A percentile compares a stretch with the other conserved stretches of the same genome.
Evolutionary conservation across 2,329 filamentous ascomycete genomes (phyloP).

Genomic region (Simplicillium sp.): DNA sequence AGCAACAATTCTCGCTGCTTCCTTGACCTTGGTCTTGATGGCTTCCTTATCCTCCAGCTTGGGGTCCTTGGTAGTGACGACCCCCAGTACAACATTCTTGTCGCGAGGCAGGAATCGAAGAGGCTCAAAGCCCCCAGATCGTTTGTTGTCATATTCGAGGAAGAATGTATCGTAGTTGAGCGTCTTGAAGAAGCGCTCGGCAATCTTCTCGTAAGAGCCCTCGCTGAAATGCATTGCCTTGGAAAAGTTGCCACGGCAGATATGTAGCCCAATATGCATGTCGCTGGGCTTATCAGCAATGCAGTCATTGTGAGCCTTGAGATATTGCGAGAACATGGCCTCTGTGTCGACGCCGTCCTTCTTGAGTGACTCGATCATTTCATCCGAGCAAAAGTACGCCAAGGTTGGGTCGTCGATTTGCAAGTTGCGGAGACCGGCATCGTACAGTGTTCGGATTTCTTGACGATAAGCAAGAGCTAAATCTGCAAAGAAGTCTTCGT

Average conservation of each 20-base stretch:
- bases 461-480: conserved; percentile 45
- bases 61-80: conserved; percentile 52
- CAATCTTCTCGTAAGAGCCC: conserved; percentile 54
- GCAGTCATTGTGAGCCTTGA: conserved; percentile 65
- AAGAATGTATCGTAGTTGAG: conserved; percentile 54
- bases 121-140: conserved; percentile 53
- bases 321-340: conserved; percentile 58
- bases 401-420: conserved; percentile 57
- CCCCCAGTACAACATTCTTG: conserved; percentile 54
- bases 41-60: conserved; percentile 44
- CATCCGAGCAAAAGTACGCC: conserved; percentile 58
- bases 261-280: conserved; percentile 62
- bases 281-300: conserved; percentile 51
- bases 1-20: conserved; percentile 57
- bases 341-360: conserved; percentile 51
- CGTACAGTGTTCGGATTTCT: conserved; percentile 45
- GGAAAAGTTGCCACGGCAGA: conserved; percentile 50
- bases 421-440: conserved; percentile 44
- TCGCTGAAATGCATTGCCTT: conserved; percentile 55
- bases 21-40: conserved; percentile 42
- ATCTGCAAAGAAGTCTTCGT: conserved; percentile 47
- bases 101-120: conserved; percentile 46
- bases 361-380: conserved; percentile 50
- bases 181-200: conserved; percentile 48
- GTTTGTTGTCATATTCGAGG: conserved; percentile 49